Base-by-base conservation (phyloP, 202 grass and related monocot species). In the Cymbopogon flexuosus region DNA sequence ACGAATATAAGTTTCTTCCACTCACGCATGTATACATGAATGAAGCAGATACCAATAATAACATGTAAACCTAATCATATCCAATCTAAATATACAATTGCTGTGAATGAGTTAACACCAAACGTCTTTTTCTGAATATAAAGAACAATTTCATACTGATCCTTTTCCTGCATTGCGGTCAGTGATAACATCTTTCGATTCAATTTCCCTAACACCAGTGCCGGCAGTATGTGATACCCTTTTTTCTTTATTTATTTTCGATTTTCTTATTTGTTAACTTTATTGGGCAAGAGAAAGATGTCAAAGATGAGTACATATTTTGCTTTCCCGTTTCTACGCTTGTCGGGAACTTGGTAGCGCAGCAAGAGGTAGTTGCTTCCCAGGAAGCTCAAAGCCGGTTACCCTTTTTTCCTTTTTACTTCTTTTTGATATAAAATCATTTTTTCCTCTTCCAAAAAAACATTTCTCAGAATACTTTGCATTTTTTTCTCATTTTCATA, bases 131-230 rank as follows among this genome's bases (percentile, higher is more conserved):
- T 45, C 0, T 57, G 3, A 30, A 40, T 21, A 58, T 18, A 75
- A 56, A 80, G 33, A 51, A 35, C 61, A 41, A 51, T 66, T 34
- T 37, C 11, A 14, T 40, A 37, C 30, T 19, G 7, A 18, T n/a
- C 13, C 22, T 56, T 27, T 65, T 46, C 59, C 6, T 8, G 33
- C 71, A 70, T 30, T 21, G 21, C 56, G 33, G 23, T 64, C 49
- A 80, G 70, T 75, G 70, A 42, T 45, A 47, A 30, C 72, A 71
- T 46, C 81, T 81, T 88, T 81, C 56, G 56, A 65, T 64, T 79
- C 61, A 84, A 57, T 81, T 75, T 58, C 47, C 39, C 5, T 81
- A 65, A 39, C 72, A 4, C 58, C 56, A 56, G 68, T n/a, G 33
- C 22, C 42, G 31, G 63, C 10, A 56, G 63, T 10, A 61, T 71